A percentile compares a stretch with the other conserved stretches of the same genome.
These are phyloP conservation scores for Avena sativa DNA, from an alignment of 176 grass and related monocot genomes.

Conservation along the genomic window DNA sequence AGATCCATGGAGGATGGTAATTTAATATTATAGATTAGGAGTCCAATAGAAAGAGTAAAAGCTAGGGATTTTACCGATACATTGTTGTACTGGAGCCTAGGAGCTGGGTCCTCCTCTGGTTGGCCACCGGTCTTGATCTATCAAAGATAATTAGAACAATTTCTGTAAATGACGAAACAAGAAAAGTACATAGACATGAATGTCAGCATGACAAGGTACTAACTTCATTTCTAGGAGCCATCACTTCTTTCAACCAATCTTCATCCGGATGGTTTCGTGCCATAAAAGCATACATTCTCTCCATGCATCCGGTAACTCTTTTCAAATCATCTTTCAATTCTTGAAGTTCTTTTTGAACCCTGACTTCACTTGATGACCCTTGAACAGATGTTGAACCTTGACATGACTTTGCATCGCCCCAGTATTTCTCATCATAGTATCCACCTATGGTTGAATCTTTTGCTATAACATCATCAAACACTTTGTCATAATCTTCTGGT, in stretches of 20 bases:
- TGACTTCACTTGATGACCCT: not conserved
- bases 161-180: not conserved
- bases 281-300: not conserved
- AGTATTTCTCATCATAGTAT: not conserved
- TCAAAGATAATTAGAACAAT: not conserved
- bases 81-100: not conserved
- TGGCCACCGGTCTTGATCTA: not conserved
- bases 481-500: not conserved
- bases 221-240: not conserved
- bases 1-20: too few relatives aligned
- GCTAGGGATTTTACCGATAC: not conserved
- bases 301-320: not conserved
- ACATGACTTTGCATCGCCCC: not conserved
- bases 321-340: not conserved
- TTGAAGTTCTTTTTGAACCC: not conserved
- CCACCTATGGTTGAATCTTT: not conserved
- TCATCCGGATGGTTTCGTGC: not conserved
- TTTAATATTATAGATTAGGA: not conserved
- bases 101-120: not conserved
- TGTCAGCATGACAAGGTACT: not conserved
- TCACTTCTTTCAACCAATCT: not conserved
- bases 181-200: not conserved
- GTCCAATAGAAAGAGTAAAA: not conserved
- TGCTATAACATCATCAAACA: slow-evolving; percentile 1
- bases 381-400: not conserved